phyloP scores from a whole-genome alignment of 305 asterid genomes.

The Solanum hybrid region DNA sequence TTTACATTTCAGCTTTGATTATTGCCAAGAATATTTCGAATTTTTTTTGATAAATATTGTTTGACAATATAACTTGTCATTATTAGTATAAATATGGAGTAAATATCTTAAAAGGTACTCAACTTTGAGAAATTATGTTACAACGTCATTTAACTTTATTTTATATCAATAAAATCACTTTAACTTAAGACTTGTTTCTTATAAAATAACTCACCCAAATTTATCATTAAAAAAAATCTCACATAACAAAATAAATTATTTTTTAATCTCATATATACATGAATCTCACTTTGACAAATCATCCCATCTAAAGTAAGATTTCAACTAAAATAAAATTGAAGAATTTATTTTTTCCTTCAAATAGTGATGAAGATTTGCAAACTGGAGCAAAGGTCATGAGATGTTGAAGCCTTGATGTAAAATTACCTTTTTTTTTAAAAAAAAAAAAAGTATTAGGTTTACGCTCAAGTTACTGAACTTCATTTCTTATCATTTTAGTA shows the following conservation, averaged over 20 bases:
- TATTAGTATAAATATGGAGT: not conserved
- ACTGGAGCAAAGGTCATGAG: too few species aligned
- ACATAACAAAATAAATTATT: too few species aligned
- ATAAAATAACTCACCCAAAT: not conserved
- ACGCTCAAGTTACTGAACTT: too few species aligned
- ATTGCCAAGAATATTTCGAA: not conserved
- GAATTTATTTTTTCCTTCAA: not conserved
- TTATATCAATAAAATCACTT: not conserved
- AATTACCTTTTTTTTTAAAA: too few species aligned
- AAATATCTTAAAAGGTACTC: not conserved
- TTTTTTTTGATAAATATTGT: not conserved
- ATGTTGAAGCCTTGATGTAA: too few species aligned
- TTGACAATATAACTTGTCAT: not conserved
- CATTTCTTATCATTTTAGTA: too few species aligned
- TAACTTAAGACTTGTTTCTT: not conserved
- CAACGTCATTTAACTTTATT: not conserved
- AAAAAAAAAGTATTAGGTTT: too few species aligned
- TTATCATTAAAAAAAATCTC: not conserved
- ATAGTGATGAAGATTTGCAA: too few species aligned
- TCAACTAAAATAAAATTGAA: not conserved
- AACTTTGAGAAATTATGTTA: too few species aligned
- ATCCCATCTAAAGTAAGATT: not conserved
- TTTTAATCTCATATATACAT: not conserved
- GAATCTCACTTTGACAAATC: not conserved
- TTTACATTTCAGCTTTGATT: not conserved